Conservation (phyloP, 495 filamentous ascomycete genomes). For the Aspergillus ostianus region DNA sequence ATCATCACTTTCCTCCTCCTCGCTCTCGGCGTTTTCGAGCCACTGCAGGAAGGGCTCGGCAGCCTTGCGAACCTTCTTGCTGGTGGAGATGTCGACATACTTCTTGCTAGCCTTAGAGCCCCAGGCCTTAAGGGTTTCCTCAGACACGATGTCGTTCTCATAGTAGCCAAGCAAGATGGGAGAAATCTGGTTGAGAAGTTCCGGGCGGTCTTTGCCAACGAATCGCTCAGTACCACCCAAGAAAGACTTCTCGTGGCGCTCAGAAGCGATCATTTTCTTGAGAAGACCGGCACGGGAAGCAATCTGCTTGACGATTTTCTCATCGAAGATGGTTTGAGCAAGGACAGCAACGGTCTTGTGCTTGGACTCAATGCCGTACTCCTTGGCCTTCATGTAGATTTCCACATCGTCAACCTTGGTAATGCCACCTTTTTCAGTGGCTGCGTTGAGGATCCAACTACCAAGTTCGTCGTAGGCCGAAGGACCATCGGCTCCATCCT, state of each 20-base stretch:
- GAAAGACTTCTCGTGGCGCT: slow-evolving; percentile 93
- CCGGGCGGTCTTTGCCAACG: slow-evolving; percentile 75
- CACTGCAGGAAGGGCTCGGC: slow-evolving; percentile 91
- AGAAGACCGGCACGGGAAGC: slow-evolving; percentile 76
- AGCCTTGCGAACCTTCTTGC: slow-evolving; percentile 93
- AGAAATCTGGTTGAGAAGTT: slow-evolving; percentile 73
- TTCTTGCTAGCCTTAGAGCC: slow-evolving; percentile 94
- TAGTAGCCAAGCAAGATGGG: slow-evolving; percentile 86
- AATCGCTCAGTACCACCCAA: slow-evolving; percentile 97
- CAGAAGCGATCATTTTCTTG: slow-evolving; percentile 87
- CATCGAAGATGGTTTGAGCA: slow-evolving; percentile 89
- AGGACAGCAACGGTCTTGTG: slow-evolving; percentile 90
- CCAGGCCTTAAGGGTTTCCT: slow-evolving; percentile 89
- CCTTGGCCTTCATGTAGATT: slow-evolving; percentile 91
- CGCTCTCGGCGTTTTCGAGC: slow-evolving; percentile 88
- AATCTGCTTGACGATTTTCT: slow-evolving; percentile 85
- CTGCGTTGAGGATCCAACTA: slow-evolving; percentile 82
- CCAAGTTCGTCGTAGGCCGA: slow-evolving; percentile 89
- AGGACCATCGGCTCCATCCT: slow-evolving; percentile 78
- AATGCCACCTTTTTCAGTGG: slow-evolving; percentile 67
- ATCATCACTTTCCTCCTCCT: slow-evolving; percentile 65
- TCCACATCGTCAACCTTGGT: slow-evolving; percentile 78
- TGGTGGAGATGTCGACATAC: slow-evolving; percentile 84
- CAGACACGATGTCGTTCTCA: slow-evolving; percentile 78
- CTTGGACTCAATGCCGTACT: slow-evolving; percentile 92